phyloP scores from a whole-genome alignment of 192 early-diverging fungal genomes.

The Entophlyctis luteolus region DNA sequence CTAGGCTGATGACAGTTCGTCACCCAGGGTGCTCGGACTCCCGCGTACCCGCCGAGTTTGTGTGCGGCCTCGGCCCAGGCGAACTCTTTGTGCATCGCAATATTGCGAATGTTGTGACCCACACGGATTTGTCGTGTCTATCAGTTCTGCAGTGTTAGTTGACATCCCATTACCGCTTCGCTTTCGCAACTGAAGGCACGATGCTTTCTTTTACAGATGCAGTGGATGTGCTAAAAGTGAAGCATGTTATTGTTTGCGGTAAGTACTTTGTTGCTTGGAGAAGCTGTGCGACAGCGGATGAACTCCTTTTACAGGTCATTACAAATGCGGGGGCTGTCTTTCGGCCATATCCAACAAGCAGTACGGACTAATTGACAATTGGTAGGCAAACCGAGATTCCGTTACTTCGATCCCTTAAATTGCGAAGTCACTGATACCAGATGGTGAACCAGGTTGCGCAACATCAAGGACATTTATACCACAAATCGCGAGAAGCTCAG shows the following conservation, averaged over 20 bases:
- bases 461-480: conserved; percentile 35
- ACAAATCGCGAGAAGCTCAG: conserved; percentile 15
- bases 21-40: conserved; percentile 80
- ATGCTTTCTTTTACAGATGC: too few species aligned
- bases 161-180: too few species aligned
- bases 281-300: too few species aligned
- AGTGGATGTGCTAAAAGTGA: too few species aligned
- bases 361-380: conserved; percentile 40
- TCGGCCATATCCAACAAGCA: conserved; percentile 40
- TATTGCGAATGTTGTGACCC: conserved; percentile 86
- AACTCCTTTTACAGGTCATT: too few species aligned
- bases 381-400: not conserved
- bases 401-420: not conserved
- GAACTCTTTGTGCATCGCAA: conserved; percentile 96
- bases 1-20: too few species aligned
- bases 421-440: too few species aligned
- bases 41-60: conserved; percentile 78
- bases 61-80: conserved; percentile 62
- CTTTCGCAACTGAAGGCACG: too few species aligned
- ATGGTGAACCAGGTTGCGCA: conserved; percentile 21
- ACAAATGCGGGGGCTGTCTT: conserved; percentile 39
- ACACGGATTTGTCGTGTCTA: conserved; percentile 75
- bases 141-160: conserved; percentile 92
- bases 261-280: too few species aligned
- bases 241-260: too few species aligned